These are phyloP conservation scores for Colletotrichum neosansevieriae DNA, from an alignment of 2,329 filamentous ascomycete genomes.

Conservation along the genomic window DNA sequence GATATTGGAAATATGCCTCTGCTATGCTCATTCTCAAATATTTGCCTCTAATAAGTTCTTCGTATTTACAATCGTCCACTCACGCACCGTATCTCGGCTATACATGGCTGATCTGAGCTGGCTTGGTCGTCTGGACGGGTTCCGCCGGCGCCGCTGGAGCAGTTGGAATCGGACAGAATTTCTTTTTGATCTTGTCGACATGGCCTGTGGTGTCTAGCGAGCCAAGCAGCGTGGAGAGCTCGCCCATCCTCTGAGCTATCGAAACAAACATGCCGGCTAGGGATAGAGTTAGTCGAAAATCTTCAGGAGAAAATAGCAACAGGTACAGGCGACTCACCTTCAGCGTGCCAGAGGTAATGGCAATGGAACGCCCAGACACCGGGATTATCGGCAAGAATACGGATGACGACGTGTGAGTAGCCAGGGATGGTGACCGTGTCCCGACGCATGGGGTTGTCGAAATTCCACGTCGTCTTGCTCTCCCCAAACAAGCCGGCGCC, in stretches of 20 bases:
- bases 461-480: conserved; percentile 42
- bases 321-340: conserved; percentile 44
- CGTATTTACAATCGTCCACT: background rate
- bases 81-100: background rate
- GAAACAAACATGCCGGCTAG: conserved; percentile 36
- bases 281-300: background rate
- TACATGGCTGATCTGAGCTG: background rate
- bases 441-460: conserved; percentile 51
- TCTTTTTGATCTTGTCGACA: conserved; percentile 27
- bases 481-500: conserved; percentile 49
- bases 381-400: conserved; percentile 68
- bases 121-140: background rate
- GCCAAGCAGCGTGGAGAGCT: conserved; percentile 24
- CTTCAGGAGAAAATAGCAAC: background rate
- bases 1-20: background rate
- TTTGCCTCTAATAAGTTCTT: conserved; percentile 1
- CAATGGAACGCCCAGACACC: conserved; percentile 71
- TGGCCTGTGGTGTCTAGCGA: background rate
- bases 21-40: conserved; percentile 14
- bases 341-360: conserved; percentile 69
- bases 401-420: conserved; percentile 65
- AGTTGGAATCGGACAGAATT: conserved; percentile 28
- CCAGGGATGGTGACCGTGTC: conserved; percentile 64
- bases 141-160: background rate
- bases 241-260: conserved; percentile 34